Conservation (phyloP, 2,329 filamentous ascomycete genomes). For the Ophiostoma piceae region DNA sequence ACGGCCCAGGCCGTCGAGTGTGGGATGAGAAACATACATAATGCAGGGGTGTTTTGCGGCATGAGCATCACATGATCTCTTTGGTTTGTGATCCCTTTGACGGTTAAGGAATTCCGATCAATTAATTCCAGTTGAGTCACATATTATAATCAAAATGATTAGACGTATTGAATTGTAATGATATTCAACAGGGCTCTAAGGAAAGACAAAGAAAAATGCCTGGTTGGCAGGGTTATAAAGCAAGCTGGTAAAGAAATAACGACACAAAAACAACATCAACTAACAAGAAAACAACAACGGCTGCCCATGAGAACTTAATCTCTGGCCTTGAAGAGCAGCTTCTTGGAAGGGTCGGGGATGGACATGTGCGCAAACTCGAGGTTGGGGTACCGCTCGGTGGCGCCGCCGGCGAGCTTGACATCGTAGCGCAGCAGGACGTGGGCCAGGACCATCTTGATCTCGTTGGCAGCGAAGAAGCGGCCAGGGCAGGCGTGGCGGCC, state of each 20-base stretch:
- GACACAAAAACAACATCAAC: not conserved
- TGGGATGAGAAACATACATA: not conserved
- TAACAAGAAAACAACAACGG: not conserved
- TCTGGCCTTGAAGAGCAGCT: not conserved
- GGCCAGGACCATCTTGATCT: constrained; percentile 37
- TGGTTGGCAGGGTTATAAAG: not conserved
- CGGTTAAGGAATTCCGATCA: too few species aligned
- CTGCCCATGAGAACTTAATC: not conserved
- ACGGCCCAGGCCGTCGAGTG: too few species aligned
- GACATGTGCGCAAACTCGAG: constrained; percentile 25
- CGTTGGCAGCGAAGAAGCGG: constrained; percentile 37
- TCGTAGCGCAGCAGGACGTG: constrained; percentile 33
- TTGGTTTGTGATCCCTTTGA: too few species aligned
- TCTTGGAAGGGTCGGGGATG: not conserved
- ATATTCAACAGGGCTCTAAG: not conserved
- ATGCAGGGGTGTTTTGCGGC: not conserved
- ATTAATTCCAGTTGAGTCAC: too few species aligned
- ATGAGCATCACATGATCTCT: too few species aligned
- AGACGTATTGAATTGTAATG: not conserved
- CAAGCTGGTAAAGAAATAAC: not conserved
- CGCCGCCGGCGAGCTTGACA: constrained; percentile 29
- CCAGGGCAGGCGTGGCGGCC: constrained; percentile 40
- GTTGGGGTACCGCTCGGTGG: constrained; percentile 30
- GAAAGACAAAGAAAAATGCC: not conserved
- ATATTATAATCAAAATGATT: not conserved